These are phyloP conservation scores for Melastoma candidum DNA, from an alignment of 441 rosid genomes.

Conservation along the genomic window DNA sequence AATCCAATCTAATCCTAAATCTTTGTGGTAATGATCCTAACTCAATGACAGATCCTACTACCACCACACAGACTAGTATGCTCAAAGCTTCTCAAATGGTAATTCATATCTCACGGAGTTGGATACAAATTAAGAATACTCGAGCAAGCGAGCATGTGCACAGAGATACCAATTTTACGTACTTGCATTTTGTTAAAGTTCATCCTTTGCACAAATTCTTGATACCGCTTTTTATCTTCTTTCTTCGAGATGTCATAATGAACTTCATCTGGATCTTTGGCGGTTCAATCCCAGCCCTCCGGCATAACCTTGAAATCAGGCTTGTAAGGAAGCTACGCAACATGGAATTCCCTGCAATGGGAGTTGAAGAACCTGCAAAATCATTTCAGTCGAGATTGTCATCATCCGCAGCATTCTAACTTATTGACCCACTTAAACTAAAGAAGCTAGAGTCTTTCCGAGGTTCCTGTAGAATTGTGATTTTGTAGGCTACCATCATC, in stretches of 20 bases:
- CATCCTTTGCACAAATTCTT: constrained; percentile 69
- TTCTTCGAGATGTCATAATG: constrained; percentile 91
- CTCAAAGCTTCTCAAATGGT: too few relatives aligned
- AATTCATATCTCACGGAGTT: too few relatives aligned
- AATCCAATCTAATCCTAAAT: too few relatives aligned
- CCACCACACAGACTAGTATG: too few relatives aligned
- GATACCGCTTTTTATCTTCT: constrained; percentile 82
- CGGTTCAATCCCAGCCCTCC: constrained; percentile 95
- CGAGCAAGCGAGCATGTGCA: too few relatives aligned
- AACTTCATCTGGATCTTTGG: constrained; percentile 74
- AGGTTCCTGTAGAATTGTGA: too few relatives aligned
- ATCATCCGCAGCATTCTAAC: too few relatives aligned
- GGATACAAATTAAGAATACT: too few relatives aligned
- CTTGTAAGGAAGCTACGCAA: constrained; percentile 79
- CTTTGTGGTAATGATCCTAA: too few relatives aligned
- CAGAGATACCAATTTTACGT: constrained; percentile 12
- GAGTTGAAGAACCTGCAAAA: constrained; percentile 61
- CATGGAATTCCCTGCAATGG: constrained; percentile 90
- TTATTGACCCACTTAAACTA: too few relatives aligned
- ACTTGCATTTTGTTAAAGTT: constrained; percentile 90
- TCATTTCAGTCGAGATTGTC: not conserved
- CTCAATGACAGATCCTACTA: too few relatives aligned
- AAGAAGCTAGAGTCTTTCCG: too few relatives aligned
- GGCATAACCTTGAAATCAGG: constrained; percentile 97
- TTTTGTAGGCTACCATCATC: not conserved